Conservation (phyloP, 805 yeast genomes). For the Cyberlindnera mycetangii region DNA sequence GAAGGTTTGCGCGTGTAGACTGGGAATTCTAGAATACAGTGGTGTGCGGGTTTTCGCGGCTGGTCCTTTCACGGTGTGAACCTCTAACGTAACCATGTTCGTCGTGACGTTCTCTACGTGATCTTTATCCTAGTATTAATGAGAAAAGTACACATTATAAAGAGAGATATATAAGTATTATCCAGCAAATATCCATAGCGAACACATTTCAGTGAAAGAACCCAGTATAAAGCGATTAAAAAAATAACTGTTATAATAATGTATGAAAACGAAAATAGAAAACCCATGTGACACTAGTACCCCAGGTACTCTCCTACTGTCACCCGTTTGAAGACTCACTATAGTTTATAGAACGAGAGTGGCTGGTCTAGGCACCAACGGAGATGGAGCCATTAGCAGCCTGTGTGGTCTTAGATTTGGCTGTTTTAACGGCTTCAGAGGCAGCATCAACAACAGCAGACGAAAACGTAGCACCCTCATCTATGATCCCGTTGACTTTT, state of each 20-base stretch:
- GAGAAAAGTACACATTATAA: not conserved
- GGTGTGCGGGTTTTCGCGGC: too few relatives aligned
- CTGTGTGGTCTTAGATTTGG: constrained; percentile 8
- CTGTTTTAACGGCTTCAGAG: constrained; percentile 4
- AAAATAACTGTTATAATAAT: too few relatives aligned
- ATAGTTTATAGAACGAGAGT: too few relatives aligned
- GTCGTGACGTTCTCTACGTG: too few relatives aligned
- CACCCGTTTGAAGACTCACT: too few relatives aligned
- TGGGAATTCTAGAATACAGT: too few relatives aligned
- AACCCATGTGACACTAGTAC: not conserved
- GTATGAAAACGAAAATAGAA: not conserved
- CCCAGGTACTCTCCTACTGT: too few relatives aligned
- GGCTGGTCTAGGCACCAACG: too few relatives aligned
- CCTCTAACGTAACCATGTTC: too few relatives aligned
- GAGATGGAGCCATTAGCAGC: constrained; percentile 1
- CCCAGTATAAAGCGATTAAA: not conserved
- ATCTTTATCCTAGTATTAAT: too few relatives aligned
- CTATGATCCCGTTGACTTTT: constrained; percentile 7
- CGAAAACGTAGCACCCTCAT: not conserved
- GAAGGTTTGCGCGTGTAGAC: too few relatives aligned
- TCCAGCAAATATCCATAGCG: not conserved
- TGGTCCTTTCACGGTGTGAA: too few relatives aligned
- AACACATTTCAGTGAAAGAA: not conserved
- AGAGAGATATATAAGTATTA: not conserved
- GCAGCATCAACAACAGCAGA: constrained; percentile 5